These are phyloP conservation scores for Endotrypanum monterogeii DNA, from an alignment of 208 protist genomes.

Conservation along the genomic window DNA sequence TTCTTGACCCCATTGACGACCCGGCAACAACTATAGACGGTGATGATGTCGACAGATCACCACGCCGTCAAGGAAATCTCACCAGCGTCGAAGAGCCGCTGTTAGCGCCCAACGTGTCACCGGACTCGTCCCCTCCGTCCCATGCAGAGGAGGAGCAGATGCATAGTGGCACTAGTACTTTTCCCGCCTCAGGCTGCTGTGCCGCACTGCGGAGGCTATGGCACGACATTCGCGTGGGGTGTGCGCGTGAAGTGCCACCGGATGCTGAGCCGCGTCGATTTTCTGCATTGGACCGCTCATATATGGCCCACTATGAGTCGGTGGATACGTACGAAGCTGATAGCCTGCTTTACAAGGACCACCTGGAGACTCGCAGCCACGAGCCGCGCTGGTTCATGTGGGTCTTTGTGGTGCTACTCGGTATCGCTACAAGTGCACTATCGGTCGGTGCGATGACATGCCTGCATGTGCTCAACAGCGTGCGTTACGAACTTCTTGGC, in stretches of 20 bases:
- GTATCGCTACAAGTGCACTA: constrained; percentile 41
- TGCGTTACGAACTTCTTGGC: constrained; percentile 52
- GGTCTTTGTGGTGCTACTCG: constrained; percentile 52
- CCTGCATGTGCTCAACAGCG: constrained; percentile 46
- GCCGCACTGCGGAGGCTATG: neutral
- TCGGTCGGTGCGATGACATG: constrained; percentile 35
- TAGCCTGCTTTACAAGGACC: constrained; percentile 61
- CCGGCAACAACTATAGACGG: neutral
- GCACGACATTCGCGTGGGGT: constrained; percentile 8
- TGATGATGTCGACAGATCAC: neutral
- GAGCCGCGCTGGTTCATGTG: constrained; percentile 73
- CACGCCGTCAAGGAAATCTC: neutral
- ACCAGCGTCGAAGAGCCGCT: neutral
- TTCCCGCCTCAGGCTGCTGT: neutral
- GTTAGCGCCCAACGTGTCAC: neutral
- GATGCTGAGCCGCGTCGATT: constrained; percentile 33
- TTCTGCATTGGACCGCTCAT: constrained; percentile 25
- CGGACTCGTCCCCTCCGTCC: neutral
- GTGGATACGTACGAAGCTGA: constrained; percentile 54
- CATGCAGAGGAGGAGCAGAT: neutral
- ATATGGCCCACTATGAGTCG: constrained; percentile 64
- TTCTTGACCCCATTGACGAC: constrained; percentile 12
- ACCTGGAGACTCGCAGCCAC: constrained; percentile 52
- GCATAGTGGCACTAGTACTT: neutral
- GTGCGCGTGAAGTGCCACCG: constrained; percentile 24